These are phyloP conservation scores for Jamesozyma hellenica DNA, from an alignment of 805 yeast genomes.

Conservation along the genomic window DNA sequence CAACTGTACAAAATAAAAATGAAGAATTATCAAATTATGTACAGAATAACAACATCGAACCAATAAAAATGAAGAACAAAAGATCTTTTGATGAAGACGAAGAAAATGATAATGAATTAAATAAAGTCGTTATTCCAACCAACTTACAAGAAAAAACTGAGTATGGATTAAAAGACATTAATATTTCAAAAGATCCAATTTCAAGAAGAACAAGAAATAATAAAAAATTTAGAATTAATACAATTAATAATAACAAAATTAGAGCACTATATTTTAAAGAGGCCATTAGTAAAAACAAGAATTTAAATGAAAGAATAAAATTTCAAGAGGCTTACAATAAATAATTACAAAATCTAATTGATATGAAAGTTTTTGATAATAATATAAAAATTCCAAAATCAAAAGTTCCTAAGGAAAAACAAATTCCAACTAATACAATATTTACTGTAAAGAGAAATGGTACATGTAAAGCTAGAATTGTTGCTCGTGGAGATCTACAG, in stretches of 20 bases:
- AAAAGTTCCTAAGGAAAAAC: background rate
- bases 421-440: background rate
- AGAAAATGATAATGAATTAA: too few relatives aligned
- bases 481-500: constrained; percentile 6
- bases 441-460: constrained; percentile 6
- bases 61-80: too few relatives aligned
- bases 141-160: background rate
- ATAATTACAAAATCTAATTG: constrained; percentile 5
- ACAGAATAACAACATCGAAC: too few relatives aligned
- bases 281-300: constrained; percentile 4
- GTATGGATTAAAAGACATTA: background rate
- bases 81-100: too few relatives aligned
- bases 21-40: too few relatives aligned
- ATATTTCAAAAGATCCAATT: background rate
- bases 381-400: background rate
- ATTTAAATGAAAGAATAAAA: background rate
- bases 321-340: constrained; percentile 3
- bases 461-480: constrained; percentile 3
- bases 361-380: constrained; percentile 5
- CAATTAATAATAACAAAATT: too few relatives aligned
- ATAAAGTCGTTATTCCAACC: too few relatives aligned
- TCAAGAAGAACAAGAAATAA: background rate
- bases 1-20: too few relatives aligned
- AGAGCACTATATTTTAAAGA: constrained; percentile 4
- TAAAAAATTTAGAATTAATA: background rate